Base-by-base conservation (phyloP, 441 rosid species). In the Erodium chrysanthum region DNA sequence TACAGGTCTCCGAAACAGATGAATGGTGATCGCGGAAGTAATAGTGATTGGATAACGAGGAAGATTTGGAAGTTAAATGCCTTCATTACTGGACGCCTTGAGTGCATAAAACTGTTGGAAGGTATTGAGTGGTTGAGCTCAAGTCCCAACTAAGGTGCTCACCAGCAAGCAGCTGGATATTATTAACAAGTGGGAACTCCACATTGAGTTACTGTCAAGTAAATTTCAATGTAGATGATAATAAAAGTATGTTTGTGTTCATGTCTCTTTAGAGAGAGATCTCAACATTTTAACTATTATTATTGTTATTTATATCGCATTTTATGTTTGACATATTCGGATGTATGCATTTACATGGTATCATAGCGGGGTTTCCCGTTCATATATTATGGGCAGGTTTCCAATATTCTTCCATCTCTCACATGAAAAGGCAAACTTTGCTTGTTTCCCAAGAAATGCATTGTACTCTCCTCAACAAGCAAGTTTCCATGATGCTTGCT, bases 21-120 rank as follows among this genome's bases (percentile, higher is more conserved):
- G 59, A 52, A 52, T 52, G 59, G 59, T 18, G 59, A 52, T 52
- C 59, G 59, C 59, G 59, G 59, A 52, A 52, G 59, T 52, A 18
- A 52, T 52, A 52, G 22, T 52, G 22, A 6, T 15, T 52, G 22
- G 59, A 5, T 15, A 5, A 15, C 11, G 23, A 48, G 52, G 52
- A 15, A 48, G 56, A 10, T n/a, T 48, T 12, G 59, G 59, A 52
- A 52, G 14, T 7, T 52, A 18, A 52, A 18, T 18, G 59, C 21
- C 54, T 48, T 48, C 10, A 52, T 52, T 44, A 17, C 1, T 44
- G 46, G 12, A 40, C 14, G 0, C 12, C 0, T 40, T 40, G 46
- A 5, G 40, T 4, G 48, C 48, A 42, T 42, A 42, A 44, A 11
- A 44, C 9, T 52, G 56, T 52, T 52, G 6, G 22, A 52, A 52